Evolutionary conservation across 805 yeast species (phyloP).

Genomic region (Cyberlindnera euphorbiiphila): DNA sequence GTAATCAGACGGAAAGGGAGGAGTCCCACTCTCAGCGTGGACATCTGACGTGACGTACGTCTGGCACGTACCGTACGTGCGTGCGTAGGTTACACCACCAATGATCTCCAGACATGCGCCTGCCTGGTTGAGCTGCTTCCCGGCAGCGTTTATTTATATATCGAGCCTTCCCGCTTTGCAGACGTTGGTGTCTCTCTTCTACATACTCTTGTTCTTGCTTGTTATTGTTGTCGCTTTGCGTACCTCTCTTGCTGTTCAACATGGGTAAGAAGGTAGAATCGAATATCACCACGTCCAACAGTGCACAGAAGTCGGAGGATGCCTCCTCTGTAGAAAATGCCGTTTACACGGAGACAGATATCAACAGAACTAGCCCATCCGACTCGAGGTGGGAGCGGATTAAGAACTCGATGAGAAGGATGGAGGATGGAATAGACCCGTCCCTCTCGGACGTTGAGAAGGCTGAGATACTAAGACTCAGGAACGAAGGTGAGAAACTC

Average conservation of each 20-base stretch:
- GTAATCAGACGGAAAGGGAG: too few relatives aligned
- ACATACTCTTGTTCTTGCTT: not conserved
- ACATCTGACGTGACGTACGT: too few relatives aligned
- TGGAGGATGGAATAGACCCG: conserved; percentile 36
- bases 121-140: too few relatives aligned
- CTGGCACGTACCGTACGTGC: too few relatives aligned
- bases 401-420: conserved; percentile 32
- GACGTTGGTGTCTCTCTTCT: not conserved
- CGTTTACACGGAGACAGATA: conserved; percentile 18
- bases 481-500: conserved; percentile 32
- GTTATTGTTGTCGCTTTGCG: too few relatives aligned
- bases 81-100: too few relatives aligned
- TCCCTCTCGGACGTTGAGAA: conserved; percentile 39
- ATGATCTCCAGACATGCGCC: too few relatives aligned
- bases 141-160: not conserved
- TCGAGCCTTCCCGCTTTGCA: not conserved
- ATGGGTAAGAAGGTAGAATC: conserved; percentile 15
- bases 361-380: not conserved
- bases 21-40: too few relatives aligned
- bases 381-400: conserved; percentile 28
- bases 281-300: conserved; percentile 9
- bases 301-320: conserved; percentile 20
- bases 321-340: conserved; percentile 22
- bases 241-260: not conserved
- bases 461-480: conserved; percentile 22